phyloP scores from a whole-genome alignment of 306 rosid genomes.

The Purshia tridentata region DNA sequence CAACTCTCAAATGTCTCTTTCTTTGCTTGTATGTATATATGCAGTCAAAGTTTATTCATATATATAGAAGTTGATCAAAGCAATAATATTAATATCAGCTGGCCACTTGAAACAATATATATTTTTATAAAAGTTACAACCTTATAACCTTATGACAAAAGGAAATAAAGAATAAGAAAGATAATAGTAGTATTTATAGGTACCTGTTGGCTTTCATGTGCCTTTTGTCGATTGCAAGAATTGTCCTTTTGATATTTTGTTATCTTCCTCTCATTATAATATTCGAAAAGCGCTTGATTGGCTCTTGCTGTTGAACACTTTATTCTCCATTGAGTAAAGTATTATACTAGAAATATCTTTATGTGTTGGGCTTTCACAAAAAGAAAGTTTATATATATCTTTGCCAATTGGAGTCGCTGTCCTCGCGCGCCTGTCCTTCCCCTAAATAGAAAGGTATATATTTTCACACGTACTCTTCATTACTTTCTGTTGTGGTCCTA shows the following conservation, averaged over 20 bases:
- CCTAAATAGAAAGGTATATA: not conserved
- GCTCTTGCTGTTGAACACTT: not conserved
- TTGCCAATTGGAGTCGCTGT: not conserved
- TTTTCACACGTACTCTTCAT: not conserved
- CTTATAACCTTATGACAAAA: too few relatives aligned
- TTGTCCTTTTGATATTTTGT: not conserved
- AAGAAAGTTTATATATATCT: not conserved
- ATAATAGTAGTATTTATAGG: not conserved
- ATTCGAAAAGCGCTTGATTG: conserved; percentile 13
- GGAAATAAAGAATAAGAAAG: too few relatives aligned
- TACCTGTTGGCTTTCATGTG: conserved; percentile 1
- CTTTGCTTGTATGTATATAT: not conserved
- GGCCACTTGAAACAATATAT: not conserved
- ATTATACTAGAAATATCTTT: not conserved
- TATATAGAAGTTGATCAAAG: not conserved
- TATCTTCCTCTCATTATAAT: not conserved
- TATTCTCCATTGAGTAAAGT: not conserved
- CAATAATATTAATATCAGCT: not conserved
- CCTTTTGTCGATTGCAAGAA: not conserved
- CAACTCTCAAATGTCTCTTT: not conserved
- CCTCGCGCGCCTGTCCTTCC: not conserved
- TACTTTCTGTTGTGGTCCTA: not conserved
- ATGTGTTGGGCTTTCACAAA: not conserved
- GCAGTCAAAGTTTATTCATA: not conserved
- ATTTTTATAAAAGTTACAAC: too few relatives aligned